Percentiles rank a stretch among this genome's conserved stretches.
These are phyloP conservation scores for Pseudocercospora macadamiae DNA, from an alignment of 2,329 filamentous ascomycete species.

Conservation along the genomic window DNA sequence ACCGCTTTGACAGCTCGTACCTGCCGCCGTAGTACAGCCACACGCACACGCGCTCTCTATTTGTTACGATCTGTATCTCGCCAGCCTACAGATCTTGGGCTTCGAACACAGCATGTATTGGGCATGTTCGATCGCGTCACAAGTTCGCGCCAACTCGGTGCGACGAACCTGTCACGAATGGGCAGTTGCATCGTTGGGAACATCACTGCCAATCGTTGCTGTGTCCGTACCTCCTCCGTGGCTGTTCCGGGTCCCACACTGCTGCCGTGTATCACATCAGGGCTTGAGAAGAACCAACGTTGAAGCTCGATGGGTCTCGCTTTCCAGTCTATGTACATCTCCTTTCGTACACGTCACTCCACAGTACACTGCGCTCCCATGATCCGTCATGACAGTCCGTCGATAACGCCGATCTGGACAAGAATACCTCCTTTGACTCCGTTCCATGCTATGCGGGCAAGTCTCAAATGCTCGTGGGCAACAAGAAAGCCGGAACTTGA, in stretches of 20 bases:
- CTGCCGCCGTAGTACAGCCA: conserved; percentile 14
- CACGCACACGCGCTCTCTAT: conserved; percentile 9
- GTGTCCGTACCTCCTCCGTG: neutral
- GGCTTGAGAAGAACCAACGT: neutral
- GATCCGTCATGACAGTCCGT: neutral
- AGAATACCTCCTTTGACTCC: neutral
- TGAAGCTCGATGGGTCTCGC: neutral
- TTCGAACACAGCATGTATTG: neutral
- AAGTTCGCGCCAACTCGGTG: conserved; percentile 9
- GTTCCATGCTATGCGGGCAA: conserved; percentile 3
- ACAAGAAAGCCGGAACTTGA: neutral
- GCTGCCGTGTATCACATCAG: neutral
- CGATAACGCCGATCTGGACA: neutral
- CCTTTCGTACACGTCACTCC: conserved; percentile 5
- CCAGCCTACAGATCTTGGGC: conserved; percentile 8
- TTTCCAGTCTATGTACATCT: conserved; percentile 8
- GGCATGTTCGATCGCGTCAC: conserved; percentile 1
- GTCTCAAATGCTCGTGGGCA: neutral
- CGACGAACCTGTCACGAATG: conserved; percentile 25
- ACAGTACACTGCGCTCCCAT: neutral
- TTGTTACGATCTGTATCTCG: conserved; percentile 14
- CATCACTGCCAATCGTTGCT: neutral
- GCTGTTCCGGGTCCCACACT: neutral
- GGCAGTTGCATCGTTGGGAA: conserved; percentile 18
- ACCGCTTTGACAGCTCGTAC: conserved; percentile 23